Conservation (phyloP, 1,284 basidiomycete species). For the Coniferiporia sulphurascens region DNA sequence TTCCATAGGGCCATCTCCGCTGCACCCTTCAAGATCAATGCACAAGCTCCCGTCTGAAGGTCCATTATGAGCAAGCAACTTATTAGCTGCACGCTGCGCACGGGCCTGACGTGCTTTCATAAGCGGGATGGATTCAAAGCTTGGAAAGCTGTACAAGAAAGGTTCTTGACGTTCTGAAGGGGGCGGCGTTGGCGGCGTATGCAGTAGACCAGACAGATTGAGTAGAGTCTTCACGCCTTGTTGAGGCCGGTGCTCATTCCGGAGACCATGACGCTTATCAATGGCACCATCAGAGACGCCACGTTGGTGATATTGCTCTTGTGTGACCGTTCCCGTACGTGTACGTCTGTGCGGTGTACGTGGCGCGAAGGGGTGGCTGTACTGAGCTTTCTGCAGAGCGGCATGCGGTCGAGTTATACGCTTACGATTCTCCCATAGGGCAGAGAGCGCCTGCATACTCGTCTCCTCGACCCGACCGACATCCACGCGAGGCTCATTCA, state of each 20-base stretch:
- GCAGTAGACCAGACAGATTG: constrained; percentile 7
- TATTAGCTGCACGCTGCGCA: constrained; percentile 4
- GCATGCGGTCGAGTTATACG: neutral
- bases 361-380: neutral
- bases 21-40: neutral
- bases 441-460: constrained; percentile 9
- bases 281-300: constrained; percentile 8
- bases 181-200: constrained; percentile 1
- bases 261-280: neutral
- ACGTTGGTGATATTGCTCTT: constrained; percentile 4
- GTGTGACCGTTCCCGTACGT: constrained; percentile 5
- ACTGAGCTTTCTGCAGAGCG: neutral
- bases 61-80: neutral
- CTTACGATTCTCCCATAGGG: constrained; percentile 13
- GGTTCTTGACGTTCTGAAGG: constrained; percentile 8
- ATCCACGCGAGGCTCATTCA: neutral
- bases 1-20: neutral
- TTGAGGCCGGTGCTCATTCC: constrained; percentile 5
- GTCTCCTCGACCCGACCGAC: neutral
- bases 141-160: constrained; percentile 18
- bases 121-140: constrained; percentile 14
- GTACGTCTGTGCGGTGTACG: neutral
- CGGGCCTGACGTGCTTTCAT: constrained; percentile 12
- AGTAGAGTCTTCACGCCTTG: constrained; percentile 11
- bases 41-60: neutral